Evolutionary conservation across 768 basidiomycete genomes (phyloP).

Genomic region (Suillus variegatus): DNA sequence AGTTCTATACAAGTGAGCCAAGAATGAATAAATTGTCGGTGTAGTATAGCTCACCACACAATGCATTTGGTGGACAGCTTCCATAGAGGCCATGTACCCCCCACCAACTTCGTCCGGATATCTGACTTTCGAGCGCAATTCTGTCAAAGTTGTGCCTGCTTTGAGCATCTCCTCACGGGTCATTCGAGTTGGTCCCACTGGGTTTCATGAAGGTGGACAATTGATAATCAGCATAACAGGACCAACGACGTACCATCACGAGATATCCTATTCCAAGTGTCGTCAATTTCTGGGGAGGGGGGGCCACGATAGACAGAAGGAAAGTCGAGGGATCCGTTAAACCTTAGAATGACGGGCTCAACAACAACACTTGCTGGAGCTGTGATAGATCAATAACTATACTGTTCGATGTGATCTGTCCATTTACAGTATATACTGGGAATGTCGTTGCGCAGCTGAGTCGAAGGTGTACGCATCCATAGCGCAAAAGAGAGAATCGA

Average conservation of each 20-base stretch:
- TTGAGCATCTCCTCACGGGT: constrained; percentile 9
- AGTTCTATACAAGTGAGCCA: neutral
- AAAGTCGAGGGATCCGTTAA: constrained; percentile 11
- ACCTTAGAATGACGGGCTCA: constrained; percentile 10
- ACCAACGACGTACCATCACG: constrained; percentile 1
- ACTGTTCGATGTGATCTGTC: neutral
- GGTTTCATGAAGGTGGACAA: constrained; percentile 4
- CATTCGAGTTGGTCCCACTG: neutral
- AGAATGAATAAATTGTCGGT: neutral
- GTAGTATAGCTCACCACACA: constrained; percentile 8
- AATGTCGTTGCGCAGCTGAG: neutral
- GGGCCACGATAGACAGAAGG: constrained; percentile 12
- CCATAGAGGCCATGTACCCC: constrained; percentile 12
- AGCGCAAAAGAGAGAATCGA: constrained; percentile 9
- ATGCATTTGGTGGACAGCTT: constrained; percentile 11
- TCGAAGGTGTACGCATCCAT: constrained; percentile 8
- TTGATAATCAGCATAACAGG: neutral
- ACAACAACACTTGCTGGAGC: constrained; percentile 13
- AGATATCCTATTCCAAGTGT: constrained; percentile 9
- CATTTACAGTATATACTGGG: constrained; percentile 3
- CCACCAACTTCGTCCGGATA: constrained; percentile 14
- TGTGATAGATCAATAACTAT: neutral
- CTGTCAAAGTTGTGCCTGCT: constrained; percentile 3
- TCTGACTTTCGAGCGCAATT: constrained; percentile 9
- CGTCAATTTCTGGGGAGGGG: constrained; percentile 15